Conservation (phyloP, 345 rosid genomes). For the Lumnitzera racemosa region DNA sequence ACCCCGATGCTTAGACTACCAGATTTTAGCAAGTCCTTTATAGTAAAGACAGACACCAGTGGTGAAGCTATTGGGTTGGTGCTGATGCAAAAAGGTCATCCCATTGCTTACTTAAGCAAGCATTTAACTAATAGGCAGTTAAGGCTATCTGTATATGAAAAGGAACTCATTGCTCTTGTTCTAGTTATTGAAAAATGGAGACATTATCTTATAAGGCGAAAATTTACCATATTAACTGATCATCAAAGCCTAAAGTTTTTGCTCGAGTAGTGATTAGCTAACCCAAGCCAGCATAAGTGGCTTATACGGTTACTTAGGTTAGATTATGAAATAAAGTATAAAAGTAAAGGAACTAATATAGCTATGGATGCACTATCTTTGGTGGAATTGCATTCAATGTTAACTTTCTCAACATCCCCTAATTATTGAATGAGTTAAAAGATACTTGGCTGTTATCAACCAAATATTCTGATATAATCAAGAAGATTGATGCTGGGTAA, state of each 20-base stretch:
- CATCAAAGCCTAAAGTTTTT: slow-evolving; percentile 1
- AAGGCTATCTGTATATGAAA: neutral
- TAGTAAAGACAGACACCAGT: neutral
- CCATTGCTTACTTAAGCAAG: slow-evolving; percentile 5
- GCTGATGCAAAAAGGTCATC: neutral
- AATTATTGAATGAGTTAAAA: neutral
- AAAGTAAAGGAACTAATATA: neutral
- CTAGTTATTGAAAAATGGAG: slow-evolving; percentile 6
- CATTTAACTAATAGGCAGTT: neutral
- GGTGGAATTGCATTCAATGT: too few relatives aligned
- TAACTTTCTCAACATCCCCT: too few relatives aligned
- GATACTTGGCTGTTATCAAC: neutral
- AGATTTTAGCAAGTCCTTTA: neutral
- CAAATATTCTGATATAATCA: too few relatives aligned
- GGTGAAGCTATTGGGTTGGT: neutral
- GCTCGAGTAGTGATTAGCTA: neutral
- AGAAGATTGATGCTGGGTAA: too few relatives aligned
- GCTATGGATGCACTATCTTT: neutral
- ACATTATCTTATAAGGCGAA: neutral
- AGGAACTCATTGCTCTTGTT: slow-evolving; percentile 5
- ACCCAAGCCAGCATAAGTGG: slow-evolving; percentile 2
- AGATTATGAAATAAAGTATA: slow-evolving; percentile 2
- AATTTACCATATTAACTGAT: slow-evolving; percentile 6
- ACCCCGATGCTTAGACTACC: neutral
- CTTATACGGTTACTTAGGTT: neutral